phyloP scores from a whole-genome alignment of 108 stramenopile genomes.

The Nitzschia inconspicua region DNA sequence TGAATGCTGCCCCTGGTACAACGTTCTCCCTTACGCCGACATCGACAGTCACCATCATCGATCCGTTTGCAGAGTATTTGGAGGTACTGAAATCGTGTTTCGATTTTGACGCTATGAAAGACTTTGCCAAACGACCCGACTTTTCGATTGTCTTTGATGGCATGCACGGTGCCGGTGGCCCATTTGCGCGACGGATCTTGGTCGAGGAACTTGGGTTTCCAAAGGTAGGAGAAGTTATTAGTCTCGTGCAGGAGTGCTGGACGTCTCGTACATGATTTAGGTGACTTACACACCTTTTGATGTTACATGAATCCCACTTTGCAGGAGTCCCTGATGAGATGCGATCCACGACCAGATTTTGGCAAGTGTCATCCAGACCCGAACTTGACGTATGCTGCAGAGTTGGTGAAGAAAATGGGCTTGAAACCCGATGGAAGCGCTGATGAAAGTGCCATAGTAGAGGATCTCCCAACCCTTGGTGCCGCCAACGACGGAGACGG shows the following conservation, averaged over 20 bases:
- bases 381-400: conserved; percentile 95
- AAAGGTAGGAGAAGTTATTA: conserved; percentile 35
- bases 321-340: conserved; percentile 74
- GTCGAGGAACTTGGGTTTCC: conserved; percentile 92
- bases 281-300: too few relatives aligned
- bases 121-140: conserved; percentile 68
- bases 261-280: too few relatives aligned
- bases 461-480: conserved; percentile 78
- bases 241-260: background rate
- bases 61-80: conserved; percentile 83
- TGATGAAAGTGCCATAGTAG: conserved; percentile 31
- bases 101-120: conserved; percentile 84
- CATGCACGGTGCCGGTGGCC: conserved; percentile 99
- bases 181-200: conserved; percentile 89
- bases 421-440: conserved; percentile 79
- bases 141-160: conserved; percentile 95
- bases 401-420: conserved; percentile 91
- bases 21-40: conserved; percentile 48
- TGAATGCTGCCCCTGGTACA: conserved; percentile 63
- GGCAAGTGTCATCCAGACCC: conserved; percentile 98
- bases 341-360: conserved; percentile 94
- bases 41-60: conserved; percentile 82
- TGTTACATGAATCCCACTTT: too few relatives aligned
- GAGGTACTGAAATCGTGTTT: conserved; percentile 87
- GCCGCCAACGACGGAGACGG: conserved; percentile 99